Percentiles rank a stretch among this genome's conserved stretches.
Conservation (phyloP, 2,329 filamentous ascomycete species). For the Penicillium sp. region DNA sequence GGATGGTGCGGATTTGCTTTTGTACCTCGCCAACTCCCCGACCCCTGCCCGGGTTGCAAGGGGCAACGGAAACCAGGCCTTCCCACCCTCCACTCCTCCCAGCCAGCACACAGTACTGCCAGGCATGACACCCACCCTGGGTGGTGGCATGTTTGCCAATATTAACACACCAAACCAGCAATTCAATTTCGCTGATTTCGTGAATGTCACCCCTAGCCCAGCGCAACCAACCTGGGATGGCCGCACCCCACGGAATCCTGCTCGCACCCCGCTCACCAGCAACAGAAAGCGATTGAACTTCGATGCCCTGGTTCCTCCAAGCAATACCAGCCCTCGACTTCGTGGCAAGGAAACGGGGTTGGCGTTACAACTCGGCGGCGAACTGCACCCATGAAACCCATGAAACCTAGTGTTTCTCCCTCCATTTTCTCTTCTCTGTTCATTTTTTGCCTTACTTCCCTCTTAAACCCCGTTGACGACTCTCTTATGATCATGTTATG, state of each 20-base stretch:
- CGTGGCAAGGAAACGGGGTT: conserved; percentile 51
- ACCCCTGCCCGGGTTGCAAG: conserved; percentile 67
- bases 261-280: conserved; percentile 67
- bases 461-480: conserved; percentile 23
- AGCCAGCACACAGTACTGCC: conserved; percentile 57
- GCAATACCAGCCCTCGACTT: conserved; percentile 44
- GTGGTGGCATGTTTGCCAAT: conserved; percentile 70
- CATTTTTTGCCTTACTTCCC: conserved; percentile 21
- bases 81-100: conserved; percentile 72
- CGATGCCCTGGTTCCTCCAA: conserved; percentile 66
- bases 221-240: conserved; percentile 77
- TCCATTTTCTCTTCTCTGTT: conserved; percentile 19
- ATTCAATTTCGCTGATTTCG: conserved; percentile 95
- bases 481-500: conserved; percentile 23
- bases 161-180: conserved; percentile 75
- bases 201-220: conserved; percentile 95
- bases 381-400: conserved; percentile 56
- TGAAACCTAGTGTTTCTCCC: conserved; percentile 25
- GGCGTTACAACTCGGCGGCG: conserved; percentile 66
- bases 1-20: conserved; percentile 75
- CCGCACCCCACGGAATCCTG: conserved; percentile 53
- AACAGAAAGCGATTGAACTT: conserved; percentile 80
- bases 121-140: conserved; percentile 55
- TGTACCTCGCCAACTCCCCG: conserved; percentile 87
- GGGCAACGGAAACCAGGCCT: conserved; percentile 48